A percentile compares a stretch with the other conserved stretches of the same genome.
Evolutionary conservation across 495 filamentous ascomycete genomes (phyloP).

Genomic region (Daldinia grandis): DNA sequence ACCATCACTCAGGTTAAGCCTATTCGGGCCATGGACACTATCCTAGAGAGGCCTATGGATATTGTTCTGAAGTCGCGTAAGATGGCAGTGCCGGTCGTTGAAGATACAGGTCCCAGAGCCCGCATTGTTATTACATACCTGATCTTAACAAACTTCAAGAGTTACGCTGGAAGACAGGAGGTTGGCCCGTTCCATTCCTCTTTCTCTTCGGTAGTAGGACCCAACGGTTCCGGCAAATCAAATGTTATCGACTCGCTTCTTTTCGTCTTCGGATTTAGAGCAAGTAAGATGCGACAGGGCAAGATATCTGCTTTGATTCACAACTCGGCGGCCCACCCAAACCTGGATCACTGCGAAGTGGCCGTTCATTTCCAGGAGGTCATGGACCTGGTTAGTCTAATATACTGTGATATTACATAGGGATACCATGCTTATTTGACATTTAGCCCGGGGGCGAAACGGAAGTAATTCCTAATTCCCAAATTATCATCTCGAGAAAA

Average conservation of each 20-base stretch:
- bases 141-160: slow-evolving; percentile 95
- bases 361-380: slow-evolving; percentile 96
- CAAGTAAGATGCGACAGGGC: slow-evolving; percentile 98
- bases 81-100: slow-evolving; percentile 67
- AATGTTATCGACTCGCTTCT: slow-evolving; percentile 98
- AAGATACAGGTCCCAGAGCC: slow-evolving; percentile 78
- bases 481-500: slow-evolving; percentile 85
- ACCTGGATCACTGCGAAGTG: slow-evolving; percentile 91
- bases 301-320: slow-evolving; percentile 98
- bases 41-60: slow-evolving; percentile 90
- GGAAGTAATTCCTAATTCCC: slow-evolving; percentile 80
- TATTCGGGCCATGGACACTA: slow-evolving; percentile 75
- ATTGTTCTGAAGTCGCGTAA: slow-evolving; percentile 89
- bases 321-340: slow-evolving; percentile 86
- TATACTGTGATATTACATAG: not conserved
- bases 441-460: slow-evolving; percentile 70
- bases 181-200: slow-evolving; percentile 97
- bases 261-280: slow-evolving; percentile 97
- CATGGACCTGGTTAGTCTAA: slow-evolving; percentile 69
- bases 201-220: slow-evolving; percentile 98
- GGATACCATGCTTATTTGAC: slow-evolving; percentile 27
- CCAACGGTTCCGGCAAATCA: slow-evolving; percentile 97
- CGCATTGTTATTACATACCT: slow-evolving; percentile 92
- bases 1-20: slow-evolving; percentile 63
- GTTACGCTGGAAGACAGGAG: slow-evolving; percentile 93